phyloP scores from a whole-genome alignment of 2,329 filamentous ascomycete genomes.

The Penicillium sp. region DNA sequence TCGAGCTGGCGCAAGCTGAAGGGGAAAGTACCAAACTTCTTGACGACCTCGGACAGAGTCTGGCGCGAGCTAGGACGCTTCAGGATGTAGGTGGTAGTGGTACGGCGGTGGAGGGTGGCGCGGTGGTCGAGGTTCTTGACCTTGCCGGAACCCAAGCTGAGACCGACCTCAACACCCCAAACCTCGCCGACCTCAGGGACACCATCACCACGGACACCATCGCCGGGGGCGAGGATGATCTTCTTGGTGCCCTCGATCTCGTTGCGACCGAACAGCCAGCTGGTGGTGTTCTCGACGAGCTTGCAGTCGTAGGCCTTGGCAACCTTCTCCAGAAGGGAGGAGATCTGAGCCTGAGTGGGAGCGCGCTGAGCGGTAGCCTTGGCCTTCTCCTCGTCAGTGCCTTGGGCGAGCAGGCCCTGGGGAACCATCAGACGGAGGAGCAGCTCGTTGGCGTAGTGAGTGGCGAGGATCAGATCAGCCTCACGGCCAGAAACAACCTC shows the following conservation, averaged over 20 bases:
- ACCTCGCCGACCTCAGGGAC: slow-evolving; percentile 83
- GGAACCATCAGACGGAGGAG: slow-evolving; percentile 86
- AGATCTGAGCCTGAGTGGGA: slow-evolving; percentile 81
- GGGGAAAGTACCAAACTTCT: slow-evolving; percentile 96
- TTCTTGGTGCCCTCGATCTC: slow-evolving; percentile 98
- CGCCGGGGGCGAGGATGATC: slow-evolving; percentile 77
- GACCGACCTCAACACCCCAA: slow-evolving; percentile 95
- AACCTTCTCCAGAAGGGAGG: slow-evolving; percentile 80
- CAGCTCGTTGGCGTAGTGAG: slow-evolving; percentile 91
- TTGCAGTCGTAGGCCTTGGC: slow-evolving; percentile 86
- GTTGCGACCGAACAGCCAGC: slow-evolving; percentile 92
- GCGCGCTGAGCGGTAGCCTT: slow-evolving; percentile 79
- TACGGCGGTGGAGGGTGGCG: slow-evolving; percentile 87
- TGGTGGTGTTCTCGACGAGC: slow-evolving; percentile 95
- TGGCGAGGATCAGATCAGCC: slow-evolving; percentile 84
- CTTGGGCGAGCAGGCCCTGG: slow-evolving; percentile 73
- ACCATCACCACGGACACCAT: slow-evolving; percentile 87
- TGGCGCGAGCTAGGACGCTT: slow-evolving; percentile 93
- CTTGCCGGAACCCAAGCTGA: slow-evolving; percentile 87
- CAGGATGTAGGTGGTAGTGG: slow-evolving; percentile 81
- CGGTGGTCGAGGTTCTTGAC: slow-evolving; percentile 86
- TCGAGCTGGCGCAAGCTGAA: slow-evolving; percentile 97
- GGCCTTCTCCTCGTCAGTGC: slow-evolving; percentile 90
- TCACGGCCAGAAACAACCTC: slow-evolving; percentile 66
- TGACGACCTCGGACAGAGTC: slow-evolving; percentile 87